Conservation (phyloP, 75 land plant genomes). For the Sequoia sempervirens region DNA sequence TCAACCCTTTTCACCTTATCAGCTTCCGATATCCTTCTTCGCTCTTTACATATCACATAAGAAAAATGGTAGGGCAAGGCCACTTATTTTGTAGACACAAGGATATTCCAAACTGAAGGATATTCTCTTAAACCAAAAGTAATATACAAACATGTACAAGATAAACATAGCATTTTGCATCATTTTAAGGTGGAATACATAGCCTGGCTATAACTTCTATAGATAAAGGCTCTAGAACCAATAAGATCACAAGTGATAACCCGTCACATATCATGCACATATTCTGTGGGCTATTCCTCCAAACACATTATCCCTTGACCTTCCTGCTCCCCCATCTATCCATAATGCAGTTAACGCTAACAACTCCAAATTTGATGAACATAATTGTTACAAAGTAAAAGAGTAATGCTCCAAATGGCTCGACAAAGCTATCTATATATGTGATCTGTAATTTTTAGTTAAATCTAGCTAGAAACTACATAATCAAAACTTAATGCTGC, state of each 20-base stretch:
- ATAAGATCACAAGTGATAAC: background rate
- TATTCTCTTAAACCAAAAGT: background rate
- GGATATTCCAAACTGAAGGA: background rate
- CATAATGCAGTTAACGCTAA: background rate
- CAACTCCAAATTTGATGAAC: no score
- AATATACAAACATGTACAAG: background rate
- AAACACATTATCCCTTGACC: background rate
- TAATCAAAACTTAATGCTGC: no score
- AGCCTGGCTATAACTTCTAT: no score
- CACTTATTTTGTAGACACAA: background rate
- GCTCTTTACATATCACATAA: background rate
- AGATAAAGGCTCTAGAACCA: background rate
- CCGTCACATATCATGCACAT: background rate
- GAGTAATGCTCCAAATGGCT: no score
- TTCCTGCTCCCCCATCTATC: background rate
- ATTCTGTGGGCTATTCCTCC: background rate
- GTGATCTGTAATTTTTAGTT: no score
- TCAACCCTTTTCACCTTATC: background rate
- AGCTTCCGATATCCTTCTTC: background rate
- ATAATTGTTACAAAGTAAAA: no score
- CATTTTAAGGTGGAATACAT: no score
- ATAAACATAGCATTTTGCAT: no score
- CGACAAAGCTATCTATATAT: no score
- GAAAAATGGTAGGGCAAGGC: background rate
- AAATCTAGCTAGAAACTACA: no score